phyloP scores from a whole-genome alignment of 73 alveolate species.

The Stentor roeselii region DNA sequence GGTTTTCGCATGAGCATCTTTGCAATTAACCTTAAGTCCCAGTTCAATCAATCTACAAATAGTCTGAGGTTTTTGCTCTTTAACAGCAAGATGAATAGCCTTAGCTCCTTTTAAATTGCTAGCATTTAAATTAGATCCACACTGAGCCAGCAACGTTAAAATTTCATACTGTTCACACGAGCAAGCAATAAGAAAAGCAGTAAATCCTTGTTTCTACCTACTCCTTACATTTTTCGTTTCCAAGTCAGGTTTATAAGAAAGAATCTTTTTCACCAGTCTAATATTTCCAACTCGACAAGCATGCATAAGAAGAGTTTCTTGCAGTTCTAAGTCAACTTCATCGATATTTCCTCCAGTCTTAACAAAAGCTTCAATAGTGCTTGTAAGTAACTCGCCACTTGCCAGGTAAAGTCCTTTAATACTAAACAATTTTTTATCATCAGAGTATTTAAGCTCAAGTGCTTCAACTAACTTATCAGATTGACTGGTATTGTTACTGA shows the following conservation, averaged over 20 bases:
- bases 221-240: not conserved
- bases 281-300: slow-evolving; percentile 27
- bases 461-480: not conserved
- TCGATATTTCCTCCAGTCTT: slow-evolving; percentile 6
- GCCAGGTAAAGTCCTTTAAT: not conserved
- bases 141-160: not conserved
- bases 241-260: not conserved
- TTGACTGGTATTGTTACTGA: too few species aligned
- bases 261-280: not conserved
- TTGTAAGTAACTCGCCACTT: not conserved
- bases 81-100: slow-evolving; percentile 24
- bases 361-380: not conserved
- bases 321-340: not conserved
- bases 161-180: not conserved
- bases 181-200: slow-evolving; percentile 26
- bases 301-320: slow-evolving; percentile 15
- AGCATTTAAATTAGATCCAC: not conserved
- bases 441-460: slow-evolving; percentile 3
- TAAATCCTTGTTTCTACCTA: slow-evolving; percentile 8
- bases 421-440: not conserved
- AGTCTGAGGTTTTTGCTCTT: not conserved
- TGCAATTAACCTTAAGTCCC: not conserved
- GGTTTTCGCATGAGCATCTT: not conserved
- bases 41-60: slow-evolving; percentile 12
- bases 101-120: slow-evolving; percentile 24